Percentiles rank a stretch among this genome's conserved stretches.
Evolutionary conservation across 805 yeast species (phyloP).

Genomic region (Cyberlindnera veronae): DNA sequence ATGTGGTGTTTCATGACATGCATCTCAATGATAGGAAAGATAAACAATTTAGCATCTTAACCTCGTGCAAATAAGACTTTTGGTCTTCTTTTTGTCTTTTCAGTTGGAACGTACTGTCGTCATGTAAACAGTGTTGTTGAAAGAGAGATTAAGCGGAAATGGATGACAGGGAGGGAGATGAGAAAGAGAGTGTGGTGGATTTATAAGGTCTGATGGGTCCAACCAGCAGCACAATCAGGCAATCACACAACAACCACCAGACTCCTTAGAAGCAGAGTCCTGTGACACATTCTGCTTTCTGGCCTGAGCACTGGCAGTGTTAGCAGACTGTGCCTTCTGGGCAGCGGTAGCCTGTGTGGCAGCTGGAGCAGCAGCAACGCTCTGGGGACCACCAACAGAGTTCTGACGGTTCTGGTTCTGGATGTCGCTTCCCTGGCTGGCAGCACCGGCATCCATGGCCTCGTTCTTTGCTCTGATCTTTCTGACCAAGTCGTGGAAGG

Average conservation of each 20-base stretch:
- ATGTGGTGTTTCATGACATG: no score
- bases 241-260: slow-evolving; percentile 37
- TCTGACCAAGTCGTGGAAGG: slow-evolving; percentile 68
- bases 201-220: no score
- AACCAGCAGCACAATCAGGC: no score
- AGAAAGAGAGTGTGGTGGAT: neutral
- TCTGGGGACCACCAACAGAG: slow-evolving; percentile 11
- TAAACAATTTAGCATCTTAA: no score
- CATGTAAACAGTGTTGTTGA: no score
- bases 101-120: no score
- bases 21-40: no score
- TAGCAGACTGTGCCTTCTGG: slow-evolving; percentile 1
- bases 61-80: no score
- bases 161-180: neutral
- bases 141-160: no score
- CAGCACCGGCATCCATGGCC: slow-evolving; percentile 6
- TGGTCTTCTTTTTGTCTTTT: no score
- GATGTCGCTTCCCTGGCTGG: slow-evolving; percentile 2
- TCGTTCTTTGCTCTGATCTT: slow-evolving; percentile 37
- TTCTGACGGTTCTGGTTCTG: slow-evolving; percentile 8
- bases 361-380: neutral
- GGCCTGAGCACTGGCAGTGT: slow-evolving; percentile 7
- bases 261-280: slow-evolving; percentile 12
- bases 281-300: slow-evolving; percentile 11
- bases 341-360: slow-evolving; percentile 4